These are phyloP conservation scores for Pochonia chlamydosporia DNA, from an alignment of 2,329 filamentous ascomycete genomes.

Conservation along the genomic window DNA sequence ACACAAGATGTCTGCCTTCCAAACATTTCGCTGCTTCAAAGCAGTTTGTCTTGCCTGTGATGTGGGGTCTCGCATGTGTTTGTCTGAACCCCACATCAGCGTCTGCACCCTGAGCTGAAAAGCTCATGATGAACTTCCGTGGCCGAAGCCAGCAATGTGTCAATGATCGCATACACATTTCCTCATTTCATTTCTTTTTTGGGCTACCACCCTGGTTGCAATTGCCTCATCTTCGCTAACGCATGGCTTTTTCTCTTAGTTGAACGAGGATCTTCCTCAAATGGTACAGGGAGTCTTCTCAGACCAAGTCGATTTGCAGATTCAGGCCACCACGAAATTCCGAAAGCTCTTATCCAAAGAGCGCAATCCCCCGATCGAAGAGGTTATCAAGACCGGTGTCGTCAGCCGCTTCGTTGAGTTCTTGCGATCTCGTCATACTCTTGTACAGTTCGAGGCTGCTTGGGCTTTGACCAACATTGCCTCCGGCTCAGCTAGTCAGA, in stretches of 20 bases:
- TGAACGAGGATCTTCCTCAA: conserved; percentile 95
- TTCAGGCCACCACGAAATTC: conserved; percentile 97
- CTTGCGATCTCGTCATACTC: conserved; percentile 91
- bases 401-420: conserved; percentile 98
- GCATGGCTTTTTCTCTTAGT: conserved; percentile 43
- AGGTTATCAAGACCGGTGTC: conserved; percentile 98
- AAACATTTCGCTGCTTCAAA: background rate
- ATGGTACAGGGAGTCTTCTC: conserved; percentile 99
- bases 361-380: conserved; percentile 97
- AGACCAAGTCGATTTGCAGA: conserved; percentile 96
- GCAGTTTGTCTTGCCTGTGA: conserved; percentile 13
- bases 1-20: background rate
- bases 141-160: conserved; percentile 5
- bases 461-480: conserved; percentile 99
- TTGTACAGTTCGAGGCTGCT: conserved; percentile 97
- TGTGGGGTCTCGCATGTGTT: conserved; percentile 25
- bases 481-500: conserved; percentile 93
- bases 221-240: background rate
- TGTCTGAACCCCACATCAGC: conserved; percentile 28
- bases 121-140: conserved; percentile 9
- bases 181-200: background rate
- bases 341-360: conserved; percentile 97
- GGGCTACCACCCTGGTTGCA: background rate
- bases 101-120: conserved; percentile 9
- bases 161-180: background rate